These are phyloP conservation scores for Scenedesmus sp. DNA, from an alignment of 163 green algal genomes.

Conservation along the genomic window DNA sequence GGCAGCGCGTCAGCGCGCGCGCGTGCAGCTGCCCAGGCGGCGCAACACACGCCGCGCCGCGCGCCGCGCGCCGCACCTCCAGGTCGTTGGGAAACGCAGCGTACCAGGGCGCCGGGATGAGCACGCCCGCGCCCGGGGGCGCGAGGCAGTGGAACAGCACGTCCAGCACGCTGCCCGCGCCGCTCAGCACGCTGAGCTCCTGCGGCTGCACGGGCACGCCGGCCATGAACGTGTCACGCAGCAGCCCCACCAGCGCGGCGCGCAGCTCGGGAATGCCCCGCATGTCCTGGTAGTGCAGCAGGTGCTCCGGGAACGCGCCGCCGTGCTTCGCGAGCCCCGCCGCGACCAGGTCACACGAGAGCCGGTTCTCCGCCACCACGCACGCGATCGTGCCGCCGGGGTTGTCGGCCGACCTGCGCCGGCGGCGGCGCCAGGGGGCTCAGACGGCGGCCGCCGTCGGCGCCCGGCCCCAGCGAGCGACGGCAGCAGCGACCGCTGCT, in stretches of 20 bases:
- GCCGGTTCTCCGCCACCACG: constrained; percentile 79
- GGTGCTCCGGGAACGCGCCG: not conserved
- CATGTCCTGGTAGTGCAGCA: constrained; percentile 59
- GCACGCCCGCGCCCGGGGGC: constrained; percentile 51
- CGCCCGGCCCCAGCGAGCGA: too few species aligned
- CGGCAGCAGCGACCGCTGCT: not conserved
- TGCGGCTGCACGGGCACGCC: constrained; percentile 63
- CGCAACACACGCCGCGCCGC: not conserved
- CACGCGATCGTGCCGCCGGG: constrained; percentile 70
- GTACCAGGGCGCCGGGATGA: constrained; percentile 94
- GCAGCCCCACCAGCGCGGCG: constrained; percentile 48
- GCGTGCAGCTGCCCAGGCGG: not conserved
- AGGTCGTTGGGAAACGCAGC: constrained; percentile 95
- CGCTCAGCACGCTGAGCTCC: constrained; percentile 61
- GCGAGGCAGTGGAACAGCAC: constrained; percentile 70
- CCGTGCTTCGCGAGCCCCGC: constrained; percentile 14
- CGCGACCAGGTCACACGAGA: constrained; percentile 54
- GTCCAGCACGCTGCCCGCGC: constrained; percentile 75
- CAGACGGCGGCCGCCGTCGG: too few species aligned
- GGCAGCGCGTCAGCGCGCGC: not conserved
- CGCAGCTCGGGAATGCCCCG: constrained; percentile 54
- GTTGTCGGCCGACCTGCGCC: constrained; percentile 47
- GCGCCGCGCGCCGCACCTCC: constrained; percentile 39
- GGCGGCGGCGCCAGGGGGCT: not conserved
- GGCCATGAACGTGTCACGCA: constrained; percentile 65